Conservation (phyloP, 495 filamentous ascomycete genomes). For the Tuber microsphaerosporum region DNA sequence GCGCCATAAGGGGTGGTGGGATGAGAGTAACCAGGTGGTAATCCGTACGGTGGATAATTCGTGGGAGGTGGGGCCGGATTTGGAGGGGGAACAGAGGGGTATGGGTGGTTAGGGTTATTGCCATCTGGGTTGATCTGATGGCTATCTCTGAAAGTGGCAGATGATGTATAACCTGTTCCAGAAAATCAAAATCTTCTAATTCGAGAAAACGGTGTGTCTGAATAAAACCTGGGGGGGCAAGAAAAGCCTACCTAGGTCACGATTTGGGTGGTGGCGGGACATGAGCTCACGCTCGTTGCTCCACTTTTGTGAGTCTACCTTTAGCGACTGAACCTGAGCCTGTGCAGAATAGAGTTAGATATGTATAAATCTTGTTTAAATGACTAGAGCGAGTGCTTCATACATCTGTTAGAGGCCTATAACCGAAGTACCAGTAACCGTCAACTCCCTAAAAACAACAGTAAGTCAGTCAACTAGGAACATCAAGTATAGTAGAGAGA, state of each 20-base stretch:
- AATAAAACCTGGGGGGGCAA: neutral
- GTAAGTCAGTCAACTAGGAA: neutral
- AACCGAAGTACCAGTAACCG: conserved; percentile 30
- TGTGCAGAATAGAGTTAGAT: conserved; percentile 11
- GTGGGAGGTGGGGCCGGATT: neutral
- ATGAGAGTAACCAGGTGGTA: neutral
- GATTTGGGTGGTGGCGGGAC: neutral
- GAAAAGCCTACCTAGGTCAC: conserved; percentile 15
- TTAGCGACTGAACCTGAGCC: conserved; percentile 34
- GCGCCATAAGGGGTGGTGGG: neutral
- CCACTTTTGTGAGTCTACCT: conserved; percentile 25
- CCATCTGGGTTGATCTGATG: conserved; percentile 5
- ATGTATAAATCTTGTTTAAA: neutral
- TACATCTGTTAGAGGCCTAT: conserved; percentile 35
- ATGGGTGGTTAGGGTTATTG: neutral
- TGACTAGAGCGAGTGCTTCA: neutral
- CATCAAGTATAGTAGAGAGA: neutral
- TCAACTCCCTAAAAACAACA: conserved; percentile 12
- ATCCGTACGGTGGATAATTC: neutral
- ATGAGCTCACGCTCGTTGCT: conserved; percentile 17
- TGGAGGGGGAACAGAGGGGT: neutral
- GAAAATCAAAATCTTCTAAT: conserved; percentile 10
- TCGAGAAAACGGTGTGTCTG: neutral
- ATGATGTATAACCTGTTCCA: conserved; percentile 20
- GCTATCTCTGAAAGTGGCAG: conserved; percentile 8